phyloP scores from a whole-genome alignment of 371 early-diverging fungal species.

The Mortierella sp. region DNA sequence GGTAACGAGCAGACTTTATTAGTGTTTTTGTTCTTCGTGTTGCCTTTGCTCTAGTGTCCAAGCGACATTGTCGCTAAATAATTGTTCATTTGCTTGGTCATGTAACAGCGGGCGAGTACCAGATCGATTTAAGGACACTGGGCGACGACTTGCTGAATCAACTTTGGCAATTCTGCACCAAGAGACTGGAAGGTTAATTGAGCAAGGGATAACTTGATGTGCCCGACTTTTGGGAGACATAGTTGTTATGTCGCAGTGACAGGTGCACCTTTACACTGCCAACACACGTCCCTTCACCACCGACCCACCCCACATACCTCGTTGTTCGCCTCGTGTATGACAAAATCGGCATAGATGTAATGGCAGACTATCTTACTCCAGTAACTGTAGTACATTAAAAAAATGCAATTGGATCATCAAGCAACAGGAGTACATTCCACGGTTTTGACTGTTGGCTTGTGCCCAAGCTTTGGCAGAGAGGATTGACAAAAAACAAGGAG shows the following conservation, averaged over 20 bases:
- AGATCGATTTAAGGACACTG: conserved; percentile 59
- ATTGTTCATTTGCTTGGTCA: not conserved
- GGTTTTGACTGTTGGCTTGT: not conserved
- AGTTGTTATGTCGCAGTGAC: no score
- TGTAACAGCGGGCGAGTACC: conserved; percentile 56
- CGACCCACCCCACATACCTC: no score
- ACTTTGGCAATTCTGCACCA: conserved; percentile 8
- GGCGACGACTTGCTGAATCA: conserved; percentile 41
- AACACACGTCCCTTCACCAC: not conserved
- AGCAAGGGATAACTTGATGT: not conserved
- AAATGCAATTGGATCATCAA: not conserved
- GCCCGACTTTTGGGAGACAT: no score
- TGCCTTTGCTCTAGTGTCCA: no score
- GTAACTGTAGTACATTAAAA: not conserved
- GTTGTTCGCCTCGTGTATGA: no score
- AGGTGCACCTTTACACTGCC: not conserved
- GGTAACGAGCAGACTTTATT: conserved; percentile 29
- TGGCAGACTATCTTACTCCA: not conserved
- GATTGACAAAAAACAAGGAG: not conserved
- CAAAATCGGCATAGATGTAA: not conserved
- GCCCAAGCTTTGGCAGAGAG: not conserved
- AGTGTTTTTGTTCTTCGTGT: not conserved
- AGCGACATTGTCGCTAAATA: not conserved
- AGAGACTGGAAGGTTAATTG: conserved; percentile 1
- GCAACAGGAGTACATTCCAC: no score